Evolutionary conservation across 441 rosid genomes (phyloP).

Genomic region (Isatis lusitanica): DNA sequence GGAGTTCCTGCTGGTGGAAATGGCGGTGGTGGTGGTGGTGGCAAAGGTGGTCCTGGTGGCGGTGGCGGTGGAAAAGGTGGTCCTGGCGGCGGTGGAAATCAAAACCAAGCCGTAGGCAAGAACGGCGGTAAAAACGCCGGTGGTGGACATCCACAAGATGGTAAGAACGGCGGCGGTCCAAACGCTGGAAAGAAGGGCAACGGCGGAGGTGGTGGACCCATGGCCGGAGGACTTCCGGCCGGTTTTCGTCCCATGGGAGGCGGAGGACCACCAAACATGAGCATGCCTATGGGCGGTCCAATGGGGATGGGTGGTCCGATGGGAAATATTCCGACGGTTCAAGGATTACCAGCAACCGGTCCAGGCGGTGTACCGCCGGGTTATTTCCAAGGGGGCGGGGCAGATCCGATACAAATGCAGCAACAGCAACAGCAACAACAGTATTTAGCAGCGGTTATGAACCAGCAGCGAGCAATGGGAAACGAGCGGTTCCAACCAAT

Average conservation of each 20-base stretch:
- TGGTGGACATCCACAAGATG: conserved; percentile 50
- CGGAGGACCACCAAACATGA: conserved; percentile 46
- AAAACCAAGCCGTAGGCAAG: conserved; percentile 51
- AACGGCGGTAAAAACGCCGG: conserved; percentile 26
- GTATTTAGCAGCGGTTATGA: conserved; percentile 73
- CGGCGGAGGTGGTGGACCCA: conserved; percentile 39
- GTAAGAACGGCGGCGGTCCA: conserved; percentile 39
- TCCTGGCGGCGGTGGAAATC: conserved; percentile 39
- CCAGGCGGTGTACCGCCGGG: conserved; percentile 46
- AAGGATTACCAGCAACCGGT: conserved; percentile 62
- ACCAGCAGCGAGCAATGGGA: conserved; percentile 78
- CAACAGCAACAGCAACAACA: conserved; percentile 56
- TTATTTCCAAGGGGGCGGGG: conserved; percentile 69
- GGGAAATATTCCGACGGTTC: conserved; percentile 65
- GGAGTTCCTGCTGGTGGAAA: conserved; percentile 42
- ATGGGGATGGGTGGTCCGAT: conserved; percentile 49
- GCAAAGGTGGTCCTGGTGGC: conserved; percentile 32
- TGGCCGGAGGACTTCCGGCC: conserved; percentile 35
- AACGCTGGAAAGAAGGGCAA: conserved; percentile 47
- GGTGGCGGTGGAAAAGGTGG: conserved; percentile 47
- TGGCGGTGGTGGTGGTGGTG: conserved; percentile 44
- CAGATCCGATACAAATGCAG: conserved; percentile 60
- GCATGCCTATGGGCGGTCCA: conserved; percentile 45
- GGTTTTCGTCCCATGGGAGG: conserved; percentile 38
- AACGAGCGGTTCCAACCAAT: conserved; percentile 85